Base-by-base conservation (phyloP, 2,329 filamentous ascomycete genomes). In the Pseudogymnoascus sp. region DNA sequence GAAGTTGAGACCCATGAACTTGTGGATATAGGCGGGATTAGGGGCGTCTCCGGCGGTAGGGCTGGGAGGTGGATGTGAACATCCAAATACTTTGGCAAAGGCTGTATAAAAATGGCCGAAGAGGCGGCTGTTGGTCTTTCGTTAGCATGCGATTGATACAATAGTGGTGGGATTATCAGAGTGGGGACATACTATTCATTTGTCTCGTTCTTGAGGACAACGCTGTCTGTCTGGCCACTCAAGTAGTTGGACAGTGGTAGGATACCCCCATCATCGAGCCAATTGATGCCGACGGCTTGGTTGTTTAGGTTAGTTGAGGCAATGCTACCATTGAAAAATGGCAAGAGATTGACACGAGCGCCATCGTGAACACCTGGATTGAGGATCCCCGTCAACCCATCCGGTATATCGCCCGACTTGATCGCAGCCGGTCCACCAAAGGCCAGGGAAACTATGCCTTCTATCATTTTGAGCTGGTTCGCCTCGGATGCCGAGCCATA, bases 1-100 rank as follows among this genome's bases (percentile, higher is more conserved):
- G 20, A 67, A 60, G 59, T 71, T 68, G 20, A 73, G 64, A 57
- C 71, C 64, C 71, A 73, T 73, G 61, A 65, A 73, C 43, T 72
- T 71, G 65, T 73, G 71, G 4, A 71, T 70, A 61, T 72, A 72
- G 28, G 71, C 68, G 14, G 66, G 67, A 57, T 59, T 66, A 18
- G 66, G 63, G 22, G 60, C 58, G 4, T 61, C 64, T 30, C 66
- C 65, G 2, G 62, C 14, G n/a, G 41, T 50, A 28, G 41, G 41
- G 41, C 41, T 50, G 22, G 14, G 6, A n/a, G 64, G 63, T 11
- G 63, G 65, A 8, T 58, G 38, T 9, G 64, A 68, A 61, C 71
- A 72, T 15, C 66, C 66, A 59, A 68, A 72, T 14, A 70, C 63
- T 25, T 63, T 64, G 35, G 67, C 66, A 60, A 72, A 72, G 14